Evolutionary conservation across 192 early-diverging fungal genomes (phyloP).

Genomic region (Coemansia sp.): DNA sequence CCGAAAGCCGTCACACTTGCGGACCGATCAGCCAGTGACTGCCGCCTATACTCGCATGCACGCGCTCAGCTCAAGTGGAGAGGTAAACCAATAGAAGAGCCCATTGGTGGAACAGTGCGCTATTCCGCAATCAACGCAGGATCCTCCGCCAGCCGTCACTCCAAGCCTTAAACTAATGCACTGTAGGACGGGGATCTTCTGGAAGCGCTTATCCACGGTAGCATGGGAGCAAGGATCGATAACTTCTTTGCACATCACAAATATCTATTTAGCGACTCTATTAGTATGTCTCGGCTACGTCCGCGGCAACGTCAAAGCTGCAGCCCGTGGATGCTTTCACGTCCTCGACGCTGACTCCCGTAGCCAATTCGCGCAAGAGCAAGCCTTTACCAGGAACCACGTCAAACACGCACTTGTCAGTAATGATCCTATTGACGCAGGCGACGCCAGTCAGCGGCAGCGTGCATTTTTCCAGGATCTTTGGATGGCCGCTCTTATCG

Average conservation of each 20-base stretch:
- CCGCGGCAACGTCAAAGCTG: slow-evolving; percentile 57
- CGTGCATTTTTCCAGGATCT: slow-evolving; percentile 70
- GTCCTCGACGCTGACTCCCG: slow-evolving; percentile 60
- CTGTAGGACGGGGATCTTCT: not conserved
- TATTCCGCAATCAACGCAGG: not conserved
- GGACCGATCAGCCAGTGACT: not conserved
- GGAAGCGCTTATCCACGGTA: not conserved
- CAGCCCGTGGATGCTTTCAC: slow-evolving; percentile 63
- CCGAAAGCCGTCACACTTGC: not conserved
- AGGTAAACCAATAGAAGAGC: not conserved
- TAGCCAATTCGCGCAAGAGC: slow-evolving; percentile 62
- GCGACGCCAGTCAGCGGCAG: slow-evolving; percentile 70
- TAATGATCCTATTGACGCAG: slow-evolving; percentile 68
- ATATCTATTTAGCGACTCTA: not conserved
- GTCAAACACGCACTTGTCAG: slow-evolving; percentile 71
- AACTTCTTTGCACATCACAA: not conserved
- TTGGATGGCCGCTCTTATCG: slow-evolving; percentile 64
- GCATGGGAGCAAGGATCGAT: not conserved
- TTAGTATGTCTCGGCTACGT: slow-evolving; percentile 47
- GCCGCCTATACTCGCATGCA: not conserved
- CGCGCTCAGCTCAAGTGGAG: not conserved
- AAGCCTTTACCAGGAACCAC: slow-evolving; percentile 58
- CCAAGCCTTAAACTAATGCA: not conserved
- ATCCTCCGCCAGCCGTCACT: not conserved
- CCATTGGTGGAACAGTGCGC: not conserved